Evolutionary conservation across 2,329 filamentous ascomycete genomes (phyloP), one percentile per base, ranked within the genome.

Genomic region (Fusarium solani-melongenae): DNA sequence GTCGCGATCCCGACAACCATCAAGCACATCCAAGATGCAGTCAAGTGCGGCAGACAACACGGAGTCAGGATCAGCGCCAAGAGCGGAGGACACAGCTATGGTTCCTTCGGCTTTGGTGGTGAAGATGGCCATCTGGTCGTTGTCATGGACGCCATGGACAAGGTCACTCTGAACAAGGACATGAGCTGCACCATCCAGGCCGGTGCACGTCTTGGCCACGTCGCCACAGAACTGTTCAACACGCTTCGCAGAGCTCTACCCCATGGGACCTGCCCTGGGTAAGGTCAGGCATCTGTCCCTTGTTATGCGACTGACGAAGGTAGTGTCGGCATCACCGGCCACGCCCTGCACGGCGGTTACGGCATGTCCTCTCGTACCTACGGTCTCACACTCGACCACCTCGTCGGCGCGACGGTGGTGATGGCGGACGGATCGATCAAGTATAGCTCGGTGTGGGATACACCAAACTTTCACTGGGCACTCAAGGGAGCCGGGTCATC

Each of bases 261-360:
- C 29, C 87, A 89, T 57, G 87, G 87, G n/a, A 87, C 86, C 1
- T 89, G 87, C 70, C 86, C 87, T 5, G 85, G 83, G 86, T 87
- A 74, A 79, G 83, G 60, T 2, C 2, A 3, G 4, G 0, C 0
- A n/a, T 1, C 2, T 10, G 4, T 5, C 5, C 0, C 5, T 10
- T 3, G 3, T 15, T 11, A 17, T 7, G 4, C 15, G 2, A 31
- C 72, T 79, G 11, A 79, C 56, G 5, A 31, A 9, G 0, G 6
- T 5, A 79, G 77, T 33, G 79, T 81, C 31, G 79, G 79, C 0
- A 71, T 81, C 5, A 64, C 76, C 3, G 79, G 79, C 0, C 80
- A 79, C 58, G 76, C 76, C 11, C 66, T 78, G 11, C 76, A 79
- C 20, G 79, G 79, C 29, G 79, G 79, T 17, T 81, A 79, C 60